Conservation (phyloP, 441 rosid genomes). For the Bocquillonia castaneifolia region DNA sequence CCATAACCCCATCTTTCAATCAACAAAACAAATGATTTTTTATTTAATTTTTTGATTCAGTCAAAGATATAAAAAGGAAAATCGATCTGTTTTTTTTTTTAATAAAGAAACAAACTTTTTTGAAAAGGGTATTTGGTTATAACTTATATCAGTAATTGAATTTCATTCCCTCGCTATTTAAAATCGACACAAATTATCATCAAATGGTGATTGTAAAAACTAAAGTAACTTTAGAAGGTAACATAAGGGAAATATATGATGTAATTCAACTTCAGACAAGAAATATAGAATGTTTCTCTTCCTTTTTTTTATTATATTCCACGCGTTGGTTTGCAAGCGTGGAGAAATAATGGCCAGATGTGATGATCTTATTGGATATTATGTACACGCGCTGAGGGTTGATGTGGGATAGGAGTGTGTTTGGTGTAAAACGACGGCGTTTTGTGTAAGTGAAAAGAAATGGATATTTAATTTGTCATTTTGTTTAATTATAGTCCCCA, state of each 20-base stretch:
- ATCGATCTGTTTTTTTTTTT: not conserved
- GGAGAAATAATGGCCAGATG: not conserved
- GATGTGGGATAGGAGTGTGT: too few relatives aligned
- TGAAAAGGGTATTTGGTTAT: too few relatives aligned
- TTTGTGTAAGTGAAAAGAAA: not conserved
- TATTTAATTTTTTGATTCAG: slow-evolving; percentile 1
- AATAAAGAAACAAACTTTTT: not conserved
- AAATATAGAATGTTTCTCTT: slow-evolving; percentile 10
- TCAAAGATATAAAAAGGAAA: not conserved
- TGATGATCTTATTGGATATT: not conserved
- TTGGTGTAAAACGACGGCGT: slow-evolving; percentile 21
- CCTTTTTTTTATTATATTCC: not conserved
- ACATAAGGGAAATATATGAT: not conserved
- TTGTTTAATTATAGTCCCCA: not conserved
- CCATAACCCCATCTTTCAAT: slow-evolving; percentile 62
- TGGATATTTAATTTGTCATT: slow-evolving; percentile 10
- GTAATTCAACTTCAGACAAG: not conserved
- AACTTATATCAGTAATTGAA: slow-evolving; percentile 22
- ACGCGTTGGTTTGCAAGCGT: not conserved
- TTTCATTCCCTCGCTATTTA: slow-evolving; percentile 36
- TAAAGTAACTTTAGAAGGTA: too few relatives aligned
- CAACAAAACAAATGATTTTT: not conserved
- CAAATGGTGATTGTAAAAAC: too few relatives aligned
- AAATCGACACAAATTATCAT: slow-evolving; percentile 7
- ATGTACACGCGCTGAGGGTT: not conserved